Percentiles rank a stretch among this genome's conserved stretches.
Evolutionary conservation across 306 rosid genomes (phyloP).

Genomic region (Corylus avellana): DNA sequence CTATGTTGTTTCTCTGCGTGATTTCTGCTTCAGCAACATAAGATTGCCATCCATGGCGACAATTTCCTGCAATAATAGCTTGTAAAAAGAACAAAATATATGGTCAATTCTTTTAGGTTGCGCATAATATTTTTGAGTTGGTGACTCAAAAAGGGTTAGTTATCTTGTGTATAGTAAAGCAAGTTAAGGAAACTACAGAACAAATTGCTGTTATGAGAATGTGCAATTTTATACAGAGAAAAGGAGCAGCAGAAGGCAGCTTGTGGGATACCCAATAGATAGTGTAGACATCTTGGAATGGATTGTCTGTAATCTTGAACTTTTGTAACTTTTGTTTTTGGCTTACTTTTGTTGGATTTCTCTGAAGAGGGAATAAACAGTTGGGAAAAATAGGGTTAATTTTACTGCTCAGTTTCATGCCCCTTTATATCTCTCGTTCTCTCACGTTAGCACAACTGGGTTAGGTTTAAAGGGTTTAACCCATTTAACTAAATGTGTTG

Average conservation of each 20-base stretch:
- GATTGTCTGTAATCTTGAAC: slow-evolving; percentile 6
- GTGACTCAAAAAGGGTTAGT: slow-evolving; percentile 34
- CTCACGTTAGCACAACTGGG: not conserved
- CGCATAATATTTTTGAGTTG: slow-evolving; percentile 41
- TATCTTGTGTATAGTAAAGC: slow-evolving; percentile 61
- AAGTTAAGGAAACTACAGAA: slow-evolving; percentile 39
- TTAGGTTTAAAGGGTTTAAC: too few relatives aligned
- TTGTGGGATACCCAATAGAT: slow-evolving; percentile 19
- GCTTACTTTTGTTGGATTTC: slow-evolving; percentile 3
- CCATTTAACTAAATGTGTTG: too few relatives aligned
- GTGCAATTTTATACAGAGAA: slow-evolving; percentile 29
- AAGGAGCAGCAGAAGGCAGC: slow-evolving; percentile 16
- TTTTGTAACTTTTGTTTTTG: not conserved
- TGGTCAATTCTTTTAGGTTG: slow-evolving; percentile 48
- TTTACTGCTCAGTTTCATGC: not conserved
- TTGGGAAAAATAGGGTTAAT: not conserved
- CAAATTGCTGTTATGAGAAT: slow-evolving; percentile 37
- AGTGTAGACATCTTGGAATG: slow-evolving; percentile 36
- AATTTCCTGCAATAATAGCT: slow-evolving; percentile 27
- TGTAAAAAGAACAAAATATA: slow-evolving; percentile 37
- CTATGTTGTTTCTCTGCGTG: slow-evolving; percentile 18
- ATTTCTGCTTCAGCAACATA: slow-evolving; percentile 27
- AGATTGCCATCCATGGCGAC: slow-evolving; percentile 25
- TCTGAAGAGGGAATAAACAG: slow-evolving; percentile 4
- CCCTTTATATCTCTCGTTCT: not conserved